A percentile compares a stretch with the other conserved stretches of the same genome.
These are phyloP conservation scores for Magnolia kwangsiensis DNA, from an alignment of 164 flowering plant species.

Conservation along the genomic window DNA sequence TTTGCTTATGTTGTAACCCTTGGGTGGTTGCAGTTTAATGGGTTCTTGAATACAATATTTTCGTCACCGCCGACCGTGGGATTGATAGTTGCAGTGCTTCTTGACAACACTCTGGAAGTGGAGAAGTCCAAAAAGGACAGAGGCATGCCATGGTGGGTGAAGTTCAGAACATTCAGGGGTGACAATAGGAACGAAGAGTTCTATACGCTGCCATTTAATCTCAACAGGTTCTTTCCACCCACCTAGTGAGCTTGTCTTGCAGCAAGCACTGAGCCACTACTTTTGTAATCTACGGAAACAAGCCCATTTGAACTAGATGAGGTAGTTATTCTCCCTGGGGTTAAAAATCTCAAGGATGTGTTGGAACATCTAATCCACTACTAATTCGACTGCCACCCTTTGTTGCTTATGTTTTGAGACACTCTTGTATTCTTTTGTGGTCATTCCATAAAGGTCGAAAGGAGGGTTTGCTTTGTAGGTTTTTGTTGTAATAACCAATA, in stretches of 20 bases:
- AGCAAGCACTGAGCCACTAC: not conserved
- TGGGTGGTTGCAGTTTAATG: conserved; percentile 71
- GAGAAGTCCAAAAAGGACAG: conserved; percentile 84
- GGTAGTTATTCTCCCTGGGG: not conserved
- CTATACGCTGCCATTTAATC: conserved; percentile 94
- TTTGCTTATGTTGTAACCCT: not conserved
- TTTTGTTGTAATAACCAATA: not conserved
- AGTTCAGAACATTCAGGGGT: conserved; percentile 89
- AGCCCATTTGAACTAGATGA: not conserved
- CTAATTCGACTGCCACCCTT: not conserved
- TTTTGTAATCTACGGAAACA: not conserved
- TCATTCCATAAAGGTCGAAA: not conserved
- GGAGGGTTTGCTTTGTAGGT: not conserved
- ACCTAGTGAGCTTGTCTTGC: conserved; percentile 21
- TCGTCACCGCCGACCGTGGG: conserved; percentile 84
- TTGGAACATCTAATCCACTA: not conserved
- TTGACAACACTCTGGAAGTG: conserved; percentile 91
- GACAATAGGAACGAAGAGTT: conserved; percentile 96
- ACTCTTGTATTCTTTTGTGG: not conserved
- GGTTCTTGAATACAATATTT: conserved; percentile 79
- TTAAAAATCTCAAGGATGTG: not conserved
- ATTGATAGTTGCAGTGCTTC: conserved; percentile 74
- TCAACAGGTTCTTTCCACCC: conserved; percentile 92
- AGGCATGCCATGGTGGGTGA: conserved; percentile 99
- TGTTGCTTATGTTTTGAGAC: not conserved